phyloP scores from a whole-genome alignment of 768 basidiomycete species.

The Boletus sp. region DNA sequence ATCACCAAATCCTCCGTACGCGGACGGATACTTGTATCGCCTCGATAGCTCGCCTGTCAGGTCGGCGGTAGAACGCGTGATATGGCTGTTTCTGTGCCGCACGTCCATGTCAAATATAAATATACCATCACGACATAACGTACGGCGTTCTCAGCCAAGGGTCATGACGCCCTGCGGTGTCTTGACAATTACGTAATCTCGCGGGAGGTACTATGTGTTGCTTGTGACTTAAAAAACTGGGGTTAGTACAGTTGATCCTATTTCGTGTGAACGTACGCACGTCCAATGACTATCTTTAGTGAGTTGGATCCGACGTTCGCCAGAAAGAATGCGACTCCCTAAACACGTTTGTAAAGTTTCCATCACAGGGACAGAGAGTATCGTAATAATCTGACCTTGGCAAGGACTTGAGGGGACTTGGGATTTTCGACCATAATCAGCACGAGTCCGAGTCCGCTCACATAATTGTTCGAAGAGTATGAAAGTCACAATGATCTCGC shows the following conservation, averaged over 20 bases:
- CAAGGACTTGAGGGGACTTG: neutral
- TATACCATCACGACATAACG: neutral
- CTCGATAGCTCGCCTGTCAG: slow-evolving; percentile 13
- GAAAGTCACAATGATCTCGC: slow-evolving; percentile 18
- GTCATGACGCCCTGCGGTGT: neutral
- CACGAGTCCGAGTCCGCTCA: neutral
- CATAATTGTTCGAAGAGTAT: slow-evolving; percentile 8
- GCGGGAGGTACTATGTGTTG: neutral
- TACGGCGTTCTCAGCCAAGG: slow-evolving; percentile 1
- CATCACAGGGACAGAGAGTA: neutral
- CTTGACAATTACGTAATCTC: neutral
- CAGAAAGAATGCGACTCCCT: neutral
- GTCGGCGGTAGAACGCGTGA: slow-evolving; percentile 6
- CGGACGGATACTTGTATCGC: slow-evolving; percentile 20
- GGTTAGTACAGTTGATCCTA: neutral
- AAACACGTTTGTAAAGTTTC: neutral
- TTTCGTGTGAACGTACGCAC: neutral
- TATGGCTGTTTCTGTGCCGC: neutral
- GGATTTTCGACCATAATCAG: neutral
- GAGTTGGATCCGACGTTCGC: neutral
- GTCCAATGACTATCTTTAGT: neutral
- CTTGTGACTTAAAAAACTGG: neutral
- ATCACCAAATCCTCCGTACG: slow-evolving; percentile 24
- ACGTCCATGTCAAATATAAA: neutral
- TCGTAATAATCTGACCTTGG: neutral